These are phyloP conservation scores for Gamarada debralockiae DNA, from an alignment of 495 filamentous ascomycete genomes.

Conservation along the genomic window DNA sequence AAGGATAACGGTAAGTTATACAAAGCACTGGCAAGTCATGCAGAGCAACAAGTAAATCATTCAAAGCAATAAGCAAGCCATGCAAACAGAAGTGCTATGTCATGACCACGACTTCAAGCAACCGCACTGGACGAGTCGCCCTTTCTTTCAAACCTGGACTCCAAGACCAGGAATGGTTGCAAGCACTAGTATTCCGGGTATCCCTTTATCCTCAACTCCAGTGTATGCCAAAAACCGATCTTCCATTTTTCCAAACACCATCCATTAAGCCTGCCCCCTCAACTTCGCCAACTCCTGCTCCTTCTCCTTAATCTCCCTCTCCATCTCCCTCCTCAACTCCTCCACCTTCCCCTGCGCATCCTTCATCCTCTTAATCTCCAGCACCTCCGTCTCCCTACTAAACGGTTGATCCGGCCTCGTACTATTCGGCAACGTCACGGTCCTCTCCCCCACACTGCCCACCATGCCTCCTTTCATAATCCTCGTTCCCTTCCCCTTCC, in stretches of 20 bases:
- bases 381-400: constrained; percentile 66
- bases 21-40: no score
- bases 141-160: no score
- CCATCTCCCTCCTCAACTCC: constrained; percentile 56
- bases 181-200: neutral
- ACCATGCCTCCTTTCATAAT: constrained; percentile 36
- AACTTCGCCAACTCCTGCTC: constrained; percentile 45
- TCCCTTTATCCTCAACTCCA: neutral
- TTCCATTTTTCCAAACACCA: constrained; percentile 1
- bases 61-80: no score
- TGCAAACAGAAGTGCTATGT: no score
- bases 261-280: constrained; percentile 11
- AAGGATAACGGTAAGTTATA: no score
- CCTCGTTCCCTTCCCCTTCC: constrained; percentile 40
- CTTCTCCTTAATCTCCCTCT: constrained; percentile 60
- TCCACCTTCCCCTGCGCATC: constrained; percentile 68
- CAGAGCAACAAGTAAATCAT: no score
- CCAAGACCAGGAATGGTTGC: no score
- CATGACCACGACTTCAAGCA: no score
- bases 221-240: neutral
- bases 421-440: constrained; percentile 65
- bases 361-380: constrained; percentile 68
- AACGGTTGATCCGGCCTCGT: constrained; percentile 66
- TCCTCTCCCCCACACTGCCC: constrained; percentile 52
- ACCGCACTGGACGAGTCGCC: no score